These are phyloP conservation scores for Neonectria faginata DNA, from an alignment of 2,329 filamentous ascomycete species.

Conservation along the genomic window DNA sequence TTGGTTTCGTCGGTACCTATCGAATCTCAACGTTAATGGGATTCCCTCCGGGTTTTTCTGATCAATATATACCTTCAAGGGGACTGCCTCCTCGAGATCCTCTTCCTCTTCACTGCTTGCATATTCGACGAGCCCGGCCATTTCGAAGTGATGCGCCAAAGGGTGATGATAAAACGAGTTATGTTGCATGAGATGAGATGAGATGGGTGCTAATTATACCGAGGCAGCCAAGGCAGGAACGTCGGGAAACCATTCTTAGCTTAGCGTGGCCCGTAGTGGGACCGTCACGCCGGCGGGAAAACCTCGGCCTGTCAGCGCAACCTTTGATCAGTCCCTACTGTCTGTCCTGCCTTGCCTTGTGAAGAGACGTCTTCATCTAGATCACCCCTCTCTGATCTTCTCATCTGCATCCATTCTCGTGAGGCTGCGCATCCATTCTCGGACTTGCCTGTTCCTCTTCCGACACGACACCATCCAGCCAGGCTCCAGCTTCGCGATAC, in stretches of 20 bases:
- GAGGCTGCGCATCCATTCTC: background rate
- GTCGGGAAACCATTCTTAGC: constrained; percentile 29
- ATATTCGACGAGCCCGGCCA: constrained; percentile 63
- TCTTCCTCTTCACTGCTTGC: constrained; percentile 62
- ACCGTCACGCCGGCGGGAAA: constrained; percentile 24
- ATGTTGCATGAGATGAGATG: constrained; percentile 19
- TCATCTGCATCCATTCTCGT: constrained; percentile 17
- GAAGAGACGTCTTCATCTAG: constrained; percentile 10
- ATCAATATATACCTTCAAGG: constrained; percentile 26
- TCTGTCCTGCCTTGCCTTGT: constrained; percentile 16
- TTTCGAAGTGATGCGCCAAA: constrained; percentile 37
- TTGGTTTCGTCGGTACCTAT: background rate
- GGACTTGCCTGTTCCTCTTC: constrained; percentile 1
- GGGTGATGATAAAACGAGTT: constrained; percentile 15
- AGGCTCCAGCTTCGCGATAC: constrained; percentile 23
- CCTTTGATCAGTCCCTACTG: constrained; percentile 31
- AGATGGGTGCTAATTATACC: background rate
- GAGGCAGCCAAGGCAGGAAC: constrained; percentile 28
- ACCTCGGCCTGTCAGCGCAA: constrained; percentile 31
- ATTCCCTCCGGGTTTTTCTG: background rate
- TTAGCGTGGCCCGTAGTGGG: constrained; percentile 34
- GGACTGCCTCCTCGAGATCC: constrained; percentile 17
- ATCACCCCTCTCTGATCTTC: constrained; percentile 27
- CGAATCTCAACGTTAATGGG: constrained; percentile 10
- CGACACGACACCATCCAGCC: constrained; percentile 1